Base-by-base conservation (phyloP, 2,329 filamentous ascomycete species). In the Rhynchosporium agropyri region DNA sequence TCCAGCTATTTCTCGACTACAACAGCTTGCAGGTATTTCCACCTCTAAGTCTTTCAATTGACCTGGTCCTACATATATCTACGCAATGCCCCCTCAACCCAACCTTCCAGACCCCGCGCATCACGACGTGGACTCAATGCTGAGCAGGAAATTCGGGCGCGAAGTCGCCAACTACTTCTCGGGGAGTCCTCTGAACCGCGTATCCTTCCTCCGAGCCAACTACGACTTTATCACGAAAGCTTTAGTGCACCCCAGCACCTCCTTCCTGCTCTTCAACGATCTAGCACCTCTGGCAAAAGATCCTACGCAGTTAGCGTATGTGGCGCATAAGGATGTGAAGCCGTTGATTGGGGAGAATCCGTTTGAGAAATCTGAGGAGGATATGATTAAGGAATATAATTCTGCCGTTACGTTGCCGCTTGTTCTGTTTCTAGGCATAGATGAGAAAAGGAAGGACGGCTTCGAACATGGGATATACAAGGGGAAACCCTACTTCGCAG, bases 111-210 rank as follows among this genome's bases (percentile, higher is more conserved):
- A 69, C 13, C 67, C 72, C 13, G 70, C 72, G 15, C 73, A 74
- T 51, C 65, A 67, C 65, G 66, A 71, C 57, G 59, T 72, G 8
- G 73, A 75, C 67, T 72, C 69, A 5, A 91, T 92, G 86, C 80
- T 95, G 71, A 85, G 87, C 70, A 81, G 85, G 63, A 91, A 88
- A 74, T 94, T 92, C 77, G 91, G 91, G 76, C 87, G 84, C 69
- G 91, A 94, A 77, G 81, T 91, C 65, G 84, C 88, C 74, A 95
- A 94, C 77, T 95, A 95, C 83, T 95, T 93, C 77, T 86, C 89
- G 56, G 89, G 90, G 69, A 89, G 85, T 60, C 89, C 88, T 6
- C 77, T 94, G 62, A 94, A 95, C 79, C 87, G 91, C 51, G 83
- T 93, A 53, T 91, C 89, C 15, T 95, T 94, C 77, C 80, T 95